Evolutionary conservation across 805 yeast genomes (phyloP).

Genomic region (Wickerhamiella sorbophila): DNA sequence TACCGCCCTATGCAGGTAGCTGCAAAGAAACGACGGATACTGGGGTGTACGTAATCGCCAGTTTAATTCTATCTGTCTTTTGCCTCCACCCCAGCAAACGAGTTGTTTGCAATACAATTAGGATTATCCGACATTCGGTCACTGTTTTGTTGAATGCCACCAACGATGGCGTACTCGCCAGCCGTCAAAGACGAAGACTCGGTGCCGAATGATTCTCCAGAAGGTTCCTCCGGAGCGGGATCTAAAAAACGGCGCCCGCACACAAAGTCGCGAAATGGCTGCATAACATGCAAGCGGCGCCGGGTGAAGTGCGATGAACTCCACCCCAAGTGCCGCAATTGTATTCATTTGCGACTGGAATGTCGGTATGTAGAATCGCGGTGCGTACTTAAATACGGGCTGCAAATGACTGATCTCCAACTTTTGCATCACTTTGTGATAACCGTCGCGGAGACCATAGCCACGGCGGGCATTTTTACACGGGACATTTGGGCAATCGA

Average conservation of each 20-base stretch:
- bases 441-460: conserved; percentile 71
- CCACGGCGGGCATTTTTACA: conserved; percentile 82
- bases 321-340: conserved; percentile 66
- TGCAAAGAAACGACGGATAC: too few species aligned
- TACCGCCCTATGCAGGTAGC: too few species aligned
- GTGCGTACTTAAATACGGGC: conserved; percentile 21
- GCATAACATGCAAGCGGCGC: conserved; percentile 76
- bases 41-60: too few species aligned
- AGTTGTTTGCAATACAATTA: too few species aligned
- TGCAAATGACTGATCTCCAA: conserved; percentile 63
- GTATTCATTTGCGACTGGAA: conserved; percentile 61
- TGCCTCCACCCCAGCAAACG: too few species aligned
- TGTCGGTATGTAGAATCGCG: conserved; percentile 44
- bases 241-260: conserved; percentile 62
- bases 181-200: neutral
- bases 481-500: conserved; percentile 76
- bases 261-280: conserved; percentile 76
- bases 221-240: neutral
- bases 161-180: neutral
- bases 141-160: too few species aligned
- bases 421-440: conserved; percentile 80
- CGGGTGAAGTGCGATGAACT: conserved; percentile 88
- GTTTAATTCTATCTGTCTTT: too few species aligned
- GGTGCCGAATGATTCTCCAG: neutral
- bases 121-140: too few species aligned